These are phyloP conservation scores for Yarrowia sp. DNA, from an alignment of 805 yeast species.

Conservation along the genomic window DNA sequence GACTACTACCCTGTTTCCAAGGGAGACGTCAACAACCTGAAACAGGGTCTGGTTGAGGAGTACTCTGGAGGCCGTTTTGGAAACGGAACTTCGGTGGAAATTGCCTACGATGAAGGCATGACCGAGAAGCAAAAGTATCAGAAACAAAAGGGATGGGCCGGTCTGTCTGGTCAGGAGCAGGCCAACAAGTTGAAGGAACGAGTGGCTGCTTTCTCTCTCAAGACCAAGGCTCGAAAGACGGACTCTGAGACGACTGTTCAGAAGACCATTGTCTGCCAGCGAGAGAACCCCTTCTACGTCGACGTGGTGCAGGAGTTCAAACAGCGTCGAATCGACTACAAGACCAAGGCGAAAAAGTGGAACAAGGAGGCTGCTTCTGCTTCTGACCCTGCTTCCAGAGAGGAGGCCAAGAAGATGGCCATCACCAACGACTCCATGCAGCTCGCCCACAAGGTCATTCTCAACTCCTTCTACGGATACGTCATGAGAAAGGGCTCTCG, in stretches of 20 bases:
- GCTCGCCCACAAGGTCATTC: conserved; percentile 94
- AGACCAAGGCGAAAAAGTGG: conserved; percentile 93
- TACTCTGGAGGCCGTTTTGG: conserved; percentile 65
- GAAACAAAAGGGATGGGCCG: conserved; percentile 60
- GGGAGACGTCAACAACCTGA: conserved; percentile 90
- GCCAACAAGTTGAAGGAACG: conserved; percentile 77
- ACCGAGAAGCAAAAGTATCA: conserved; percentile 19
- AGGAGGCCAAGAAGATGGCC: conserved; percentile 93
- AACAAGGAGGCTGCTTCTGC: conserved; percentile 73
- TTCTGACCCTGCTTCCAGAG: conserved; percentile 66
- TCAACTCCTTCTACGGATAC: conserved; percentile 96
- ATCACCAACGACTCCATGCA: conserved; percentile 94
- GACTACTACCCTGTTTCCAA: conserved; percentile 89
- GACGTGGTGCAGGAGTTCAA: conserved; percentile 93
- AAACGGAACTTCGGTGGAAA: conserved; percentile 6
- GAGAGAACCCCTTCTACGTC: conserved; percentile 97
- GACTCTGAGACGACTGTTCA: conserved; percentile 84
- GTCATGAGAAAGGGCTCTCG: conserved; percentile 99
- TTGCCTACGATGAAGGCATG: conserved; percentile 23
- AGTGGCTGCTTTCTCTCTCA: conserved; percentile 80
- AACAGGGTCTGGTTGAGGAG: conserved; percentile 80
- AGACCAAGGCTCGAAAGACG: conserved; percentile 81
- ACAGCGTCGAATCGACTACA: conserved; percentile 95
- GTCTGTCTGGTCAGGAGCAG: conserved; percentile 78
- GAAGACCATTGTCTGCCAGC: conserved; percentile 93